Evolutionary conservation across 306 rosid genomes (phyloP).

Genomic region (cucumber (Cucumis sativus)): DNA sequence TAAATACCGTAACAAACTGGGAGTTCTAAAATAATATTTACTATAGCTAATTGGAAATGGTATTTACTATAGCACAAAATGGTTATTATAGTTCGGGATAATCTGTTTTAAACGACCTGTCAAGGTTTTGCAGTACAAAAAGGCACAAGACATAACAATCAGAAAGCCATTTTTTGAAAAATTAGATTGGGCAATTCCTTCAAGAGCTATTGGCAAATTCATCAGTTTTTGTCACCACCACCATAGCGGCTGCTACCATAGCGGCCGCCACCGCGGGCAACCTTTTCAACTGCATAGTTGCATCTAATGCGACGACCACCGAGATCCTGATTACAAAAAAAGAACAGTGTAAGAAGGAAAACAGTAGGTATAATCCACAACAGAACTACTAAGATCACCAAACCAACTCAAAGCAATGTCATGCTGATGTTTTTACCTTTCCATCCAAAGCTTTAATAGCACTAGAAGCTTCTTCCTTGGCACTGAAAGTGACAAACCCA

Average conservation of each 20-base stretch:
- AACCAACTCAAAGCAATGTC: neutral
- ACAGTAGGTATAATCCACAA: neutral
- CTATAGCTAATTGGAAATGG: no score
- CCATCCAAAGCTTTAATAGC: constrained; percentile 82
- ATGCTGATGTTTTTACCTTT: constrained; percentile 33
- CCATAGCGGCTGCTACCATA: constrained; percentile 18
- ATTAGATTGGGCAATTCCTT: constrained; percentile 6
- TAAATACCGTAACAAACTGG: no score
- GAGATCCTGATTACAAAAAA: constrained; percentile 43
- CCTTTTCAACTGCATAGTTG: constrained; percentile 62
- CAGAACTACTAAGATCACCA: neutral
- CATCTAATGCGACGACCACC: constrained; percentile 70
- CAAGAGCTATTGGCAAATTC: constrained; percentile 45
- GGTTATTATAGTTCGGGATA: no score
- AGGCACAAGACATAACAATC: neutral
- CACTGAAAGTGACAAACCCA: constrained; percentile 58
- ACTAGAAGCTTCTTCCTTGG: constrained; percentile 72
- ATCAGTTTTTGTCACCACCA: constrained; percentile 12
- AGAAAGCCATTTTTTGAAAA: neutral
- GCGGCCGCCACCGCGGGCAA: constrained; percentile 14
- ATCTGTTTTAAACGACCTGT: no score
- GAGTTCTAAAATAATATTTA: no score
- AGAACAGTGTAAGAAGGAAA: neutral
- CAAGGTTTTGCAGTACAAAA: neutral
- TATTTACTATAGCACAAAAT: no score